Conservation (phyloP, 2,329 filamentous ascomycete genomes). For the Verticillium isaacii region DNA sequence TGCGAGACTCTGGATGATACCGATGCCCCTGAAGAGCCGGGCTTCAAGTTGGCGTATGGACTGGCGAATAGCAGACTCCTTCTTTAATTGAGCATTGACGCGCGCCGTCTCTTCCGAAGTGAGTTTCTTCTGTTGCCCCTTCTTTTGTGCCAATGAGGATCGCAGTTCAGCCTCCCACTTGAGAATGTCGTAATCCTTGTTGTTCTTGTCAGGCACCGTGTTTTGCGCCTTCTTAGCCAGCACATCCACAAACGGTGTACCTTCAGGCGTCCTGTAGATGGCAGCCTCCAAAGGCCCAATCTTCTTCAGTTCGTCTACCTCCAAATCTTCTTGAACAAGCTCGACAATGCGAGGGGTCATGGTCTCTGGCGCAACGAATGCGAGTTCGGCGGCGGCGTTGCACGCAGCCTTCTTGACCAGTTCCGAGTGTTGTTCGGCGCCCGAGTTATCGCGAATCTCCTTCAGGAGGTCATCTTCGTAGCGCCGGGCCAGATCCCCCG, state of each 20-base stretch:
- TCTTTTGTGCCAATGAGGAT: slow-evolving; percentile 85
- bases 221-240: slow-evolving; percentile 75
- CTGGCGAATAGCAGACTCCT: slow-evolving; percentile 74
- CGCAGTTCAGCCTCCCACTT: slow-evolving; percentile 97
- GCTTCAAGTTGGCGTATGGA: slow-evolving; percentile 66
- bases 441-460: slow-evolving; percentile 54
- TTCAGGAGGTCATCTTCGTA: slow-evolving; percentile 61
- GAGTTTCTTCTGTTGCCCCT: slow-evolving; percentile 85
- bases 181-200: slow-evolving; percentile 89
- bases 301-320: slow-evolving; percentile 61
- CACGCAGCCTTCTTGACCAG: slow-evolving; percentile 66
- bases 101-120: slow-evolving; percentile 85
- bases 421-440: slow-evolving; percentile 39
- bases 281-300: slow-evolving; percentile 86
- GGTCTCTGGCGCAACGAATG: slow-evolving; percentile 83
- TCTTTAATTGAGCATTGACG: slow-evolving; percentile 84
- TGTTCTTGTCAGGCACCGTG: slow-evolving; percentile 74
- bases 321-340: slow-evolving; percentile 69
- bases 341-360: slow-evolving; percentile 73
- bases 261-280: slow-evolving; percentile 87
- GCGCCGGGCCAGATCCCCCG: slow-evolving; percentile 67
- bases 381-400: slow-evolving; percentile 81
- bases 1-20: slow-evolving; percentile 77
- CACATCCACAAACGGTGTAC: slow-evolving; percentile 84
- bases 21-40: slow-evolving; percentile 74